Conservation (phyloP, 2,329 filamentous ascomycete genomes). For the Fusarium graminum region DNA sequence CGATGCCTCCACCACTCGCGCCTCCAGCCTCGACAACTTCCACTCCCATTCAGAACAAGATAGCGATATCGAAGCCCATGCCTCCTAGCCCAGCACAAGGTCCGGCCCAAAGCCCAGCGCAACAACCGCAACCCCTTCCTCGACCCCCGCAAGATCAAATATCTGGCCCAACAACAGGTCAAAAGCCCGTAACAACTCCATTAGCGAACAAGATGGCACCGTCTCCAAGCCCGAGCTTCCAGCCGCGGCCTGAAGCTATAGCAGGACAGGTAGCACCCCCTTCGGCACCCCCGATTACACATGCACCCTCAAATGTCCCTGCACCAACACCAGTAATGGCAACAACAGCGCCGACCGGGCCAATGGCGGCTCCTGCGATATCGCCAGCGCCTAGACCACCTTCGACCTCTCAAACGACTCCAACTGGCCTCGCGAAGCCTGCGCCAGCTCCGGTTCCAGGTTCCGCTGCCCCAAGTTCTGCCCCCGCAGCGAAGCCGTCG, state of each 20-base stretch:
- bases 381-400: slow-evolving; percentile 47
- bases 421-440: slow-evolving; percentile 36
- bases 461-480: slow-evolving; percentile 17
- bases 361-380: slow-evolving; percentile 41
- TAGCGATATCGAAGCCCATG: slow-evolving; percentile 34
- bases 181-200: slow-evolving; percentile 34
- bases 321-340: slow-evolving; percentile 37
- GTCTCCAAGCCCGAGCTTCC: slow-evolving; percentile 39
- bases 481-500: slow-evolving; percentile 44
- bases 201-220: slow-evolving; percentile 32
- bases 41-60: slow-evolving; percentile 40
- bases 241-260: slow-evolving; percentile 32
- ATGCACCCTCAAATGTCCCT: slow-evolving; percentile 43
- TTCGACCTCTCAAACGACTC: slow-evolving; percentile 33
- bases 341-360: slow-evolving; percentile 44
- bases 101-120: slow-evolving; percentile 36
- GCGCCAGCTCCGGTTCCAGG: slow-evolving; percentile 30
- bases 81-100: slow-evolving; percentile 42
- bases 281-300: slow-evolving; percentile 40
- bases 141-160: slow-evolving; percentile 29
- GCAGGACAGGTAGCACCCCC: slow-evolving; percentile 39
- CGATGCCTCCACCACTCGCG: slow-evolving; percentile 67
- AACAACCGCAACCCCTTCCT: slow-evolving; percentile 35
- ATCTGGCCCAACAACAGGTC: slow-evolving; percentile 24
- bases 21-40: slow-evolving; percentile 50